phyloP scores from a whole-genome alignment of 2,329 filamentous ascomycete genomes.

The Diaporthe citri region DNA sequence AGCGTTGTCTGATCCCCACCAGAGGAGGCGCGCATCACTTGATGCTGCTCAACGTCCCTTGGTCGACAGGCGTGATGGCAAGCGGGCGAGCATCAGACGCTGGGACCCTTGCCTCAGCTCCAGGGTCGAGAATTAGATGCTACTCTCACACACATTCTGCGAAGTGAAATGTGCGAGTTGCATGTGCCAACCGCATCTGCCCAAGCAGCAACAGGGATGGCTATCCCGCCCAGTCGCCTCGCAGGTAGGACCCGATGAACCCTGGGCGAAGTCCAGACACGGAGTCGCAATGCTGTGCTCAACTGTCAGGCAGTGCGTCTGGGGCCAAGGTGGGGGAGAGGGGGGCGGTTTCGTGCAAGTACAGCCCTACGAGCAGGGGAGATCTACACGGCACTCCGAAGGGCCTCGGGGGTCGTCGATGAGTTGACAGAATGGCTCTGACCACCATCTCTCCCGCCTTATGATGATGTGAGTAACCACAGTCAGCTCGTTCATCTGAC shows the following conservation, averaged over 20 bases:
- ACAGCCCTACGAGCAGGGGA: slow-evolving; percentile 29
- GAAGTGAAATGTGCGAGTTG: neutral
- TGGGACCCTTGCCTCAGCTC: neutral
- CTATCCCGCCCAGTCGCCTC: neutral
- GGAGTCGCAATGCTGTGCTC: slow-evolving; percentile 8
- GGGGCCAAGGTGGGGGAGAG: neutral
- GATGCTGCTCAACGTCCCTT: neutral
- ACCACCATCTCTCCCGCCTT: slow-evolving; percentile 12
- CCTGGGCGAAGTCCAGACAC: neutral
- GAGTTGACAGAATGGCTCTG: slow-evolving; percentile 6
- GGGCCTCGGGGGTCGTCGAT: neutral
- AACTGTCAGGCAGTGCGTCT: neutral
- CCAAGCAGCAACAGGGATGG: neutral
- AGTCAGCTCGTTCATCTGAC: slow-evolving; percentile 27
- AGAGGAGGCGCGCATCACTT: neutral
- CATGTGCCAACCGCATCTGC: neutral
- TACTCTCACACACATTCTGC: neutral
- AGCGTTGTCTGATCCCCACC: neutral
- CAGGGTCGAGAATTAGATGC: neutral
- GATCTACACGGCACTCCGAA: neutral
- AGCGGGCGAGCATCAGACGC: neutral
- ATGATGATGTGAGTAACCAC: slow-evolving; percentile 22
- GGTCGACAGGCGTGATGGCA: neutral
- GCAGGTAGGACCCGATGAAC: neutral
- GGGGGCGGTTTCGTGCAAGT: neutral